Percentiles rank a stretch among this genome's conserved stretches.
Conservation (phyloP, 2,329 filamentous ascomycete species). For the Calonectria crousiana region DNA sequence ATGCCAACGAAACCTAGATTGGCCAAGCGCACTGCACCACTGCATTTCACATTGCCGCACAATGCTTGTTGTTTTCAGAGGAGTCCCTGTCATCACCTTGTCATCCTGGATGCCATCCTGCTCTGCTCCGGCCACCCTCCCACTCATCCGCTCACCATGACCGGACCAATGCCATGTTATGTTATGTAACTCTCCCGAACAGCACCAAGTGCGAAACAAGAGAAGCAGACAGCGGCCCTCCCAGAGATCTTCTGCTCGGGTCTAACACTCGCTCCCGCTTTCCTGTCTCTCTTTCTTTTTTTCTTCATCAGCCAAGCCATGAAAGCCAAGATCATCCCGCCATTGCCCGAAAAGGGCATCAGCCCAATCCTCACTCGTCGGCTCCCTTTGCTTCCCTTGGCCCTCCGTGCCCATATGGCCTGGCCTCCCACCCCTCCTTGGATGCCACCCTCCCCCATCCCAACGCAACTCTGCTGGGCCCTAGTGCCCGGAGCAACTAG, state of each 20-base stretch:
- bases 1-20: slow-evolving; percentile 29
- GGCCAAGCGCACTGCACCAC: slow-evolving; percentile 14
- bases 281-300: neutral
- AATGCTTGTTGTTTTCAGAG: neutral
- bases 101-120: neutral
- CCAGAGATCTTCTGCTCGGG: neutral
- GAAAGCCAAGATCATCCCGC: slow-evolving; percentile 32
- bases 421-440: neutral
- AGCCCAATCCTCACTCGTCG: slow-evolving; percentile 21
- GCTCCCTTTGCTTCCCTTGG: neutral
- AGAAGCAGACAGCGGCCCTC: neutral
- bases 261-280: neutral
- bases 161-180: neutral
- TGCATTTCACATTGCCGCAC: neutral
- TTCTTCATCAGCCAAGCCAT: slow-evolving; percentile 12
- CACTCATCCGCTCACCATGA: neutral
- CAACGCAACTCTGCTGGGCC: slow-evolving; percentile 9
- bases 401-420: neutral
- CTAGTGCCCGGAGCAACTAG: slow-evolving; percentile 5
- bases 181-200: slow-evolving; percentile 17
- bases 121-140: neutral
- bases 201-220: neutral
- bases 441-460: slow-evolving; percentile 19
- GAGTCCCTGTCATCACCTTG: slow-evolving; percentile 8
- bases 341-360: slow-evolving; percentile 21